Evolutionary conservation across 805 yeast genomes (phyloP).

Genomic region (Kodamaea kaohsiungensis): DNA sequence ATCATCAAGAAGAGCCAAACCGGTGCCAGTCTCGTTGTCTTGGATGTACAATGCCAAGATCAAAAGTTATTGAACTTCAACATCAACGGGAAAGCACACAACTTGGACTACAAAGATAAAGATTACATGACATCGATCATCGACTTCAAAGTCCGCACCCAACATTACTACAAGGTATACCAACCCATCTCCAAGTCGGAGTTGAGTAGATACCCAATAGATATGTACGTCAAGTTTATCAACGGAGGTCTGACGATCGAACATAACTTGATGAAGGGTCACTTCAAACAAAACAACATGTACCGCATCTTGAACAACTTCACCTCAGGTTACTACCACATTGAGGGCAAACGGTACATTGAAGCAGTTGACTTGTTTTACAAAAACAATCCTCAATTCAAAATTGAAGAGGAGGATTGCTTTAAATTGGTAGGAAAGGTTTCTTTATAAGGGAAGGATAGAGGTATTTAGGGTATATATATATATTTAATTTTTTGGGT

Average conservation of each 20-base stretch:
- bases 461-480: background rate
- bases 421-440: slow-evolving; percentile 1
- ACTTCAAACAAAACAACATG: slow-evolving; percentile 16
- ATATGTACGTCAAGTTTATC: slow-evolving; percentile 24
- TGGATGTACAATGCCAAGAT: slow-evolving; percentile 63
- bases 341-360: slow-evolving; percentile 25
- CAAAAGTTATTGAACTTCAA: slow-evolving; percentile 54
- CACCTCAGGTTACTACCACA: slow-evolving; percentile 19
- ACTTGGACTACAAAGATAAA: slow-evolving; percentile 57
- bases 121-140: slow-evolving; percentile 53
- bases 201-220: slow-evolving; percentile 19
- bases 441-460: slow-evolving; percentile 2
- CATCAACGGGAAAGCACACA: slow-evolving; percentile 62
- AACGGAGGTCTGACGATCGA: slow-evolving; percentile 30
- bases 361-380: slow-evolving; percentile 29
- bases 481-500: background rate
- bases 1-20: slow-evolving; percentile 22
- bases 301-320: slow-evolving; percentile 12
- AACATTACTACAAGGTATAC: slow-evolving; percentile 46
- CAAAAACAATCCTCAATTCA: slow-evolving; percentile 12
- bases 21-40: slow-evolving; percentile 48
- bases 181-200: slow-evolving; percentile 31
- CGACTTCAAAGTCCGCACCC: slow-evolving; percentile 61
- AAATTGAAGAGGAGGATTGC: background rate
- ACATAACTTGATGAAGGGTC: slow-evolving; percentile 18